These are phyloP conservation scores for Entelexis sorbosivorans DNA, from an alignment of 1,139 yeast species.

Conservation along the genomic window DNA sequence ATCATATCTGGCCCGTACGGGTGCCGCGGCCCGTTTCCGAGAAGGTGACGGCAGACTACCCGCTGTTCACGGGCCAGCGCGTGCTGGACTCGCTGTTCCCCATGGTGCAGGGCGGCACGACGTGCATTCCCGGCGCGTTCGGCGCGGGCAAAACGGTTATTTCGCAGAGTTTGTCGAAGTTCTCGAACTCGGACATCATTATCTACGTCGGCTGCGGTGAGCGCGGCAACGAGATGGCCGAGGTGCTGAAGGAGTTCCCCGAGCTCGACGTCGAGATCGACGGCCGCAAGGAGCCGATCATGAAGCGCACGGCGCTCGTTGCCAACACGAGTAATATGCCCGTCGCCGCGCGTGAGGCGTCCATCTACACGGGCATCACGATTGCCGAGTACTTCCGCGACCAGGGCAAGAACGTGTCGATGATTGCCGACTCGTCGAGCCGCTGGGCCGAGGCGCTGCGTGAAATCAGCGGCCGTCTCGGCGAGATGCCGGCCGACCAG, in stretches of 20 bases:
- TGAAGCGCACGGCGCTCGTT: constrained; percentile 97
- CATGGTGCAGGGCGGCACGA: constrained; percentile 99
- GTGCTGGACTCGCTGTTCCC: constrained; percentile 96
- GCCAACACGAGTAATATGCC: constrained; percentile 99
- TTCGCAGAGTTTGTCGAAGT: constrained; percentile 93
- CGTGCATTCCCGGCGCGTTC: constrained; percentile 99
- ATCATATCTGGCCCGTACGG: constrained; percentile 99
- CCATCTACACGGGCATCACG: constrained; percentile 97
- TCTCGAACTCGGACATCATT: constrained; percentile 92
- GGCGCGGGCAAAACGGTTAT: constrained; percentile 99
- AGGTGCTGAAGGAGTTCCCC: constrained; percentile 98
- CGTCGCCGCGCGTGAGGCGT: constrained; percentile 99
- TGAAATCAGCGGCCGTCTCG: constrained; percentile 99
- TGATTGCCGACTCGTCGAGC: constrained; percentile 99
- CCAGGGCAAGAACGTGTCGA: constrained; percentile 96
- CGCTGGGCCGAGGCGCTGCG: constrained; percentile 99
- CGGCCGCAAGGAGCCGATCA: constrained; percentile 94
- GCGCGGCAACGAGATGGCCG: constrained; percentile 98
- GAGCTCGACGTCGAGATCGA: constrained; percentile 81
- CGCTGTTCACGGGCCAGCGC: constrained; percentile 96
- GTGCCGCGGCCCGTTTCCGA: constrained; percentile 98
- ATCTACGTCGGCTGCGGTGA: constrained; percentile 91
- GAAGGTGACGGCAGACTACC: constrained; percentile 83
- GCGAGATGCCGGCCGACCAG: constrained; percentile 99
- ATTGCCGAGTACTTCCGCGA: constrained; percentile 98